phyloP scores from a whole-genome alignment of 768 basidiomycete species.

The Strobilomyces echinocephalus region DNA sequence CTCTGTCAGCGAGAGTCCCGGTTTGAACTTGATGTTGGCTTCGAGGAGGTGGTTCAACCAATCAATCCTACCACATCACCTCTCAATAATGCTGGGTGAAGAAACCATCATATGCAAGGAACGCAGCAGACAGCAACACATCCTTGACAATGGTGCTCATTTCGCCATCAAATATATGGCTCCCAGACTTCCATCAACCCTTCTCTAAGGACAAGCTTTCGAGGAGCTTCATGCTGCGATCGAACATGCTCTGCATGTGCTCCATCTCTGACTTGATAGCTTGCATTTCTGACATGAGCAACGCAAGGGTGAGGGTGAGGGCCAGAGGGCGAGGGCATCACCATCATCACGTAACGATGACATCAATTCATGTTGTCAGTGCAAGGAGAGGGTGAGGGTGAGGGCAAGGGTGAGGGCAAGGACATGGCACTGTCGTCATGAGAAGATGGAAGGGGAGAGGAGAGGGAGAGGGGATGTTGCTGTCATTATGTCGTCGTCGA shows the following conservation, averaged over 20 bases:
- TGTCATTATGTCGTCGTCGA: too few relatives aligned
- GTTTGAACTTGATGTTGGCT: constrained; percentile 89
- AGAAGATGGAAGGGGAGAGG: too few relatives aligned
- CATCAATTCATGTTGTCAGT: too few relatives aligned
- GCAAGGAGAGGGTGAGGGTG: too few relatives aligned
- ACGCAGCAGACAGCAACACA: constrained; percentile 90
- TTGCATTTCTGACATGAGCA: constrained; percentile 94
- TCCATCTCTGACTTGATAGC: constrained; percentile 98
- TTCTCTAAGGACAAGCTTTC: constrained; percentile 94
- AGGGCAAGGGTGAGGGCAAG: too few relatives aligned
- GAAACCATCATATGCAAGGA: constrained; percentile 95
- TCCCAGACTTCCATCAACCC: constrained; percentile 89
- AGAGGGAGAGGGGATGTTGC: too few relatives aligned
- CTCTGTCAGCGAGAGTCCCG: constrained; percentile 88
- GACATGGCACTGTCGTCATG: too few relatives aligned
- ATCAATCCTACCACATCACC: constrained; percentile 95
- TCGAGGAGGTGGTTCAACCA: constrained; percentile 80
- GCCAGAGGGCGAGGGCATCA: too few relatives aligned
- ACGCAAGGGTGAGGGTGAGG: too few relatives aligned
- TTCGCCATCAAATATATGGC: constrained; percentile 92
- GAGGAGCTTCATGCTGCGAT: constrained; percentile 92
- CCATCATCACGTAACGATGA: too few relatives aligned
- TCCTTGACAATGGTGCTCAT: constrained; percentile 99
- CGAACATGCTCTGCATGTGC: constrained; percentile 92
- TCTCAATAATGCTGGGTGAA: constrained; percentile 99